Percentiles rank a stretch among this genome's conserved stretches.
phyloP scores from a whole-genome alignment of 768 basidiomycete species.

The Termitomyces heimii region DNA sequence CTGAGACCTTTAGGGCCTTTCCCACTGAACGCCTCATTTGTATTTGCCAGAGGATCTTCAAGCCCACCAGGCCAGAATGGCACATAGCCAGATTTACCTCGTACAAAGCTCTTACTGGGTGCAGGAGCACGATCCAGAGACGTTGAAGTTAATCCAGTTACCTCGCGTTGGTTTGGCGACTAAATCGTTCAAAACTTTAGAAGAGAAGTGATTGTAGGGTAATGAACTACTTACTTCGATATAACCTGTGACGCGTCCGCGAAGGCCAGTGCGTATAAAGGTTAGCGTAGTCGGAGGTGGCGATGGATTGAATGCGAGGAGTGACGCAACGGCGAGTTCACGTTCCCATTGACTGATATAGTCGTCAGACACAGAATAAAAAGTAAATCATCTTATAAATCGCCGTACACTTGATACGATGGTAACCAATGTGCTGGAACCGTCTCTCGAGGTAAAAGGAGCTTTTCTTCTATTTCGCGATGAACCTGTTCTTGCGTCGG shows the following conservation, averaged over 20 bases:
- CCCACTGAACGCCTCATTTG: slow-evolving; percentile 22
- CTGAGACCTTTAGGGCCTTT: slow-evolving; percentile 43
- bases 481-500: slow-evolving; percentile 59
- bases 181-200: slow-evolving; percentile 20
- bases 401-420: slow-evolving; percentile 75
- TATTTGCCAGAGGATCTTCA: slow-evolving; percentile 49
- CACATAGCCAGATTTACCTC: slow-evolving; percentile 89
- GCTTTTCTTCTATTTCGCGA: slow-evolving; percentile 65
- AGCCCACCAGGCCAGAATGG: slow-evolving; percentile 96
- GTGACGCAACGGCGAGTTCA: slow-evolving; percentile 50
- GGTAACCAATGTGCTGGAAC: slow-evolving; percentile 72
- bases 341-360: slow-evolving; percentile 66
- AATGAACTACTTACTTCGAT: slow-evolving; percentile 53
- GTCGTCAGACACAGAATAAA: slow-evolving; percentile 9
- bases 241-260: slow-evolving; percentile 78
- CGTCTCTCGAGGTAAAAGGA: slow-evolving; percentile 62
- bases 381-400: neutral
- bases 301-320: slow-evolving; percentile 62
- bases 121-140: slow-evolving; percentile 83
- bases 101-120: slow-evolving; percentile 73
- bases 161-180: slow-evolving; percentile 48
- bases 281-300: slow-evolving; percentile 69
- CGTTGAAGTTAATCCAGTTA: slow-evolving; percentile 77
- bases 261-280: slow-evolving; percentile 73
- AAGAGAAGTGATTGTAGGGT: neutral